Conservation (phyloP, 768 basidiomycete species). For the Leccinum broughii region DNA sequence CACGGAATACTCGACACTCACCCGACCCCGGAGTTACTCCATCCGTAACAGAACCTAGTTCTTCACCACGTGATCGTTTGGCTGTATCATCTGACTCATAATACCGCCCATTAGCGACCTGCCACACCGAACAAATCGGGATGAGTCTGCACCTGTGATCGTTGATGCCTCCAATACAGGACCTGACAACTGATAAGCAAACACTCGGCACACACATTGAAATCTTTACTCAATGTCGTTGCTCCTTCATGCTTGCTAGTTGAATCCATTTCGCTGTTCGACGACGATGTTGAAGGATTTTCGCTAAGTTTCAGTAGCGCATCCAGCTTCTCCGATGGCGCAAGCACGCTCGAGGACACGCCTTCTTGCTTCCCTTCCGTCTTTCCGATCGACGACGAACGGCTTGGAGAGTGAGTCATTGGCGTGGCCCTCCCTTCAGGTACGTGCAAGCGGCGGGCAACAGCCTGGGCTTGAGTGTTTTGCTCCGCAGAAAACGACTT, state of each 20-base stretch:
- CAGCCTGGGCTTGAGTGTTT: constrained; percentile 46
- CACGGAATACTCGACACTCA: constrained; percentile 11
- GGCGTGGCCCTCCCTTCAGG: constrained; percentile 48
- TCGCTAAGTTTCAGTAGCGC: constrained; percentile 26
- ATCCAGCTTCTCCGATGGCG: too few relatives aligned
- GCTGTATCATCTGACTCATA: constrained; percentile 14
- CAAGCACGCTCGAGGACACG: constrained; percentile 18
- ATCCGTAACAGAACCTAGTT: not conserved
- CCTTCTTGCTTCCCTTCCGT: constrained; percentile 20
- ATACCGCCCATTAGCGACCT: constrained; percentile 10
- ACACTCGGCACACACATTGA: not conserved
- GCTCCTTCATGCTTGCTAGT: constrained; percentile 23
- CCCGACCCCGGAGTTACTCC: constrained; percentile 9
- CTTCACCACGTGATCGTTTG: constrained; percentile 4
- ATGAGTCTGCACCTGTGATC: constrained; percentile 18
- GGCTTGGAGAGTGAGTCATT: constrained; percentile 34
- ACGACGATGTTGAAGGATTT: constrained; percentile 19
- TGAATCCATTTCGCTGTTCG: constrained; percentile 1
- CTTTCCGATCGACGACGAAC: constrained; percentile 38
- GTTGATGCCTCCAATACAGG: constrained; percentile 21
- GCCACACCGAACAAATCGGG: constrained; percentile 3
- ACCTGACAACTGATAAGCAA: constrained; percentile 22
- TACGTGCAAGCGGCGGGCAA: constrained; percentile 49
- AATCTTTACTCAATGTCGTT: constrained; percentile 27
- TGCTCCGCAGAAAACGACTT: constrained; percentile 48